phyloP scores from a whole-genome alignment of 768 basidiomycete species.

The Boletus pseudo-olivaceus region DNA sequence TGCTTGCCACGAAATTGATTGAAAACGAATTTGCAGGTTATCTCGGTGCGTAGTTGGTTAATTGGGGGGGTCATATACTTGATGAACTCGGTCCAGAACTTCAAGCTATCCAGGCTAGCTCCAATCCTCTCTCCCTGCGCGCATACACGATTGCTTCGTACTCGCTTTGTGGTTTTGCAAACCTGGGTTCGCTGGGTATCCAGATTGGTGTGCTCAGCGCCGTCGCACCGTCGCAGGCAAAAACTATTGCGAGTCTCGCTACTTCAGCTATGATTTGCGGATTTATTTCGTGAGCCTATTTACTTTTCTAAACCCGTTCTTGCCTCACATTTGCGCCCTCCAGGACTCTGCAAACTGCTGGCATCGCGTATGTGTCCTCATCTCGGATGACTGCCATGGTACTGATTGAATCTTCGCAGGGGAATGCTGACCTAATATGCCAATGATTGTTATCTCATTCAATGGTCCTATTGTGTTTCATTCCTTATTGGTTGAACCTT shows the following conservation, averaged over 20 bases:
- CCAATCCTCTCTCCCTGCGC: slow-evolving; percentile 60
- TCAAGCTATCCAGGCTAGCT: slow-evolving; percentile 43
- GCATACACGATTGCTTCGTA: slow-evolving; percentile 84
- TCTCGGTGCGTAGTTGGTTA: slow-evolving; percentile 26
- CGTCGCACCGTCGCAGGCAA: slow-evolving; percentile 65
- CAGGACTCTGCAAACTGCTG: slow-evolving; percentile 54
- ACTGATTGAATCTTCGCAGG: slow-evolving; percentile 31
- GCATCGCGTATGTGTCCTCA: slow-evolving; percentile 47
- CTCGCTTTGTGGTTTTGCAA: slow-evolving; percentile 89
- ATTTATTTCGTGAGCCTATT: slow-evolving; percentile 46
- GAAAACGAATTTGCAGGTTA: slow-evolving; percentile 88
- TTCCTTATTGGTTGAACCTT: background rate
- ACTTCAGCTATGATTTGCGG: slow-evolving; percentile 68
- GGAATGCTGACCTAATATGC: slow-evolving; percentile 44
- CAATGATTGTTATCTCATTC: slow-evolving; percentile 8
- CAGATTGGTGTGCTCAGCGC: slow-evolving; percentile 75
- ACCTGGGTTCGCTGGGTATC: slow-evolving; percentile 82
- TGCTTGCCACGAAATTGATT: slow-evolving; percentile 83
- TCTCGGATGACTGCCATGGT: background rate
- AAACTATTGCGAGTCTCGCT: slow-evolving; percentile 67
- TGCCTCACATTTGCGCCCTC: background rate
- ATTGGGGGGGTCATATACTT: background rate
- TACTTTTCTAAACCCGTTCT: background rate
- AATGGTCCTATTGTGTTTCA: background rate
- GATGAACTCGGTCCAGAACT: slow-evolving; percentile 28